These are phyloP conservation scores for Dactylella cylindrospora DNA, from an alignment of 2,329 filamentous ascomycete species.

Conservation along the genomic window DNA sequence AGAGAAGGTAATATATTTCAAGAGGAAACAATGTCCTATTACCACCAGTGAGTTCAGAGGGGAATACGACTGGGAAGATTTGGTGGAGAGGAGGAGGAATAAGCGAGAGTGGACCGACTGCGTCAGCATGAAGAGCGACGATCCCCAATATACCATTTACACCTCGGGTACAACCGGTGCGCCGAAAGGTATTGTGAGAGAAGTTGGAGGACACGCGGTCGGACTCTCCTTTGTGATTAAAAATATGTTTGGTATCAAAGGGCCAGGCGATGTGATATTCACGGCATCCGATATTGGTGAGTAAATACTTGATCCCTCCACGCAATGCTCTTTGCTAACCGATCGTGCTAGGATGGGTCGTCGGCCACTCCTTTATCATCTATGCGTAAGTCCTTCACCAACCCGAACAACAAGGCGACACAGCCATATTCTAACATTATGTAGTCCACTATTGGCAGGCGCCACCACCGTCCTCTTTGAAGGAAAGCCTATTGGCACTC, in stretches of 20 bases:
- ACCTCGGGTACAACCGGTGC: conserved; percentile 79
- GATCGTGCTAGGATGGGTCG: conserved; percentile 77
- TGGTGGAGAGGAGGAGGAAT: conserved; percentile 70
- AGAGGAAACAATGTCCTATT: conserved; percentile 73
- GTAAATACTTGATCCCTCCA: too few relatives aligned
- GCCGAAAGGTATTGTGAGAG: conserved; percentile 79
- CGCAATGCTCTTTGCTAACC: too few relatives aligned
- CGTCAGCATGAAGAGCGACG: conserved; percentile 64
- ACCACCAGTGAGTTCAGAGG: conserved; percentile 65
- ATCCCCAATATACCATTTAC: conserved; percentile 87
- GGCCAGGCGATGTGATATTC: conserved; percentile 79
- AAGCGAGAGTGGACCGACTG: conserved; percentile 56
- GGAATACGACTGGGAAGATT: conserved; percentile 75
- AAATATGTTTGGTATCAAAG: conserved; percentile 78
- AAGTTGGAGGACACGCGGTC: conserved; percentile 84
- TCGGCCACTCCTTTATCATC: conserved; percentile 82
- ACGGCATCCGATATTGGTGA: conserved; percentile 78
- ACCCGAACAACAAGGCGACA: too few relatives aligned
- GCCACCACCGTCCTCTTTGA: conserved; percentile 87
- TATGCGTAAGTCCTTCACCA: too few relatives aligned
- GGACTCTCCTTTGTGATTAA: conserved; percentile 78
- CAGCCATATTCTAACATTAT: too few relatives aligned
- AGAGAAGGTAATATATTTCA: conserved; percentile 78
- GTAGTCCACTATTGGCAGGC: conserved; percentile 77
- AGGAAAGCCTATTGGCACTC: conserved; percentile 89